A percentile compares a stretch with the other conserved stretches of the same genome.
Conservation (phyloP, 345 rosid species). For the Syzygium aromaticum region DNA sequence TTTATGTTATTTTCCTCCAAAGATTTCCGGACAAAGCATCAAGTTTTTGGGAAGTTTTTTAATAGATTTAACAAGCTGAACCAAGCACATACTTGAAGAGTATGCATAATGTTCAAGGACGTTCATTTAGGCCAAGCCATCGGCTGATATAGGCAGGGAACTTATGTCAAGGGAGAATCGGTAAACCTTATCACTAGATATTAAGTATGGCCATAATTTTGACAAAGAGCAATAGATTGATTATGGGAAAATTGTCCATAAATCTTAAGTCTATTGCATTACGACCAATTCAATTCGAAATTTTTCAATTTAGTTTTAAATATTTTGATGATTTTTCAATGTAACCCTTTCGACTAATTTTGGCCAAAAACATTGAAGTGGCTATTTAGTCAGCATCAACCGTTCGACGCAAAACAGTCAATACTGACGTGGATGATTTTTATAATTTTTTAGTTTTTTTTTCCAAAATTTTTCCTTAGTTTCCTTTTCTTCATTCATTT, state of each 20-base stretch:
- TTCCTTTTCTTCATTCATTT: too few relatives aligned
- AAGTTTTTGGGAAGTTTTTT: background rate
- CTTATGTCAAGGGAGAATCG: background rate
- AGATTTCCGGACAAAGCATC: background rate
- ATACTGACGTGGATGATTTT: rapidly evolving
- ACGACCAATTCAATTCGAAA: rapidly evolving
- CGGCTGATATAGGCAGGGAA: background rate
- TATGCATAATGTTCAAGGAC: background rate
- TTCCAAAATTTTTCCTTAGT: too few relatives aligned
- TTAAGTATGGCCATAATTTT: background rate
- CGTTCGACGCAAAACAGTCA: rapidly evolving
- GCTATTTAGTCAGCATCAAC: rapidly evolving
- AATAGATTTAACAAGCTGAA: background rate
- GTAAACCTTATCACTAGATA: background rate
- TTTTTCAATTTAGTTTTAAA: background rate
- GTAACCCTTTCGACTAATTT: rapidly evolving
- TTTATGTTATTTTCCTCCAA: background rate
- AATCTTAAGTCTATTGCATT: rapidly evolving
- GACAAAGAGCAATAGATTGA: background rate
- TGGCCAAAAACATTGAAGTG: rapidly evolving
- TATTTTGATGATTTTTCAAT: background rate
- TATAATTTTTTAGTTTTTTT: too few relatives aligned
- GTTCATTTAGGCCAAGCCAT: background rate
- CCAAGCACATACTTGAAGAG: background rate
- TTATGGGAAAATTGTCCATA: background rate